Conservation (phyloP, 2,329 filamentous ascomycete species). For the Penicillium sumatraense region DNA sequence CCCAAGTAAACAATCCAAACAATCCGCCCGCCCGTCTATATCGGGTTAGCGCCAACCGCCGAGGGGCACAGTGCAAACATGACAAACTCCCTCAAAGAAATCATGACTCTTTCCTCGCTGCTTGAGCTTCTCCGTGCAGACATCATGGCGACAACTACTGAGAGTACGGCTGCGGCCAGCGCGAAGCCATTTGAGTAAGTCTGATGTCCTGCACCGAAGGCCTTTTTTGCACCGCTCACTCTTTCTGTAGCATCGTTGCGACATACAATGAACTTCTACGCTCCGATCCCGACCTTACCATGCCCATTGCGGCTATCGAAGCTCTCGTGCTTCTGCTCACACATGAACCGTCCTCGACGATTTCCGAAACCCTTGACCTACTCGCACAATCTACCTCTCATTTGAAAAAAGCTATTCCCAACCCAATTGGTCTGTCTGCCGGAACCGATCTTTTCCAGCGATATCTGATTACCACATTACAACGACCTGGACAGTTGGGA, state of each 20-base stretch:
- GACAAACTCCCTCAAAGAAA: conserved; percentile 38
- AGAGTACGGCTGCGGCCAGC: conserved; percentile 23
- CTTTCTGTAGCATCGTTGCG: conserved; percentile 59
- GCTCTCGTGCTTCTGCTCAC: conserved; percentile 85
- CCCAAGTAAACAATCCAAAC: conserved; percentile 13
- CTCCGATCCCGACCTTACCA: conserved; percentile 83
- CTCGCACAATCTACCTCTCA: conserved; percentile 76
- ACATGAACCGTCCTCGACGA: conserved; percentile 78
- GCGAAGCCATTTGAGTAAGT: conserved; percentile 46
- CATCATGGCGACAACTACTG: conserved; percentile 36
- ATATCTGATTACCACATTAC: conserved; percentile 79
- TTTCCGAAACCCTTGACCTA: conserved; percentile 90
- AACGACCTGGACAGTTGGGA: conserved; percentile 57
- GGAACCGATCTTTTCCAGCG: conserved; percentile 95
- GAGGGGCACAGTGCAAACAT: conserved; percentile 42
- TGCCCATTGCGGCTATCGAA: conserved; percentile 94
- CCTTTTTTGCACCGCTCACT: conserved; percentile 21
- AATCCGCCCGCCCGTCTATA: conserved; percentile 28
- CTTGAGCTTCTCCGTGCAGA: conserved; percentile 7
- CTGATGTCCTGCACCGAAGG: background rate
- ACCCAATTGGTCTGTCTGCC: conserved; percentile 89
- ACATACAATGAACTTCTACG: conserved; percentile 67
- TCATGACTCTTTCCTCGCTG: conserved; percentile 26
- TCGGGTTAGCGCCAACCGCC: conserved; percentile 33
- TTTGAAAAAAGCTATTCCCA: conserved; percentile 78